Evolutionary conservation across 345 rosid species (phyloP).

Genomic region (Salix arbutifolia): DNA sequence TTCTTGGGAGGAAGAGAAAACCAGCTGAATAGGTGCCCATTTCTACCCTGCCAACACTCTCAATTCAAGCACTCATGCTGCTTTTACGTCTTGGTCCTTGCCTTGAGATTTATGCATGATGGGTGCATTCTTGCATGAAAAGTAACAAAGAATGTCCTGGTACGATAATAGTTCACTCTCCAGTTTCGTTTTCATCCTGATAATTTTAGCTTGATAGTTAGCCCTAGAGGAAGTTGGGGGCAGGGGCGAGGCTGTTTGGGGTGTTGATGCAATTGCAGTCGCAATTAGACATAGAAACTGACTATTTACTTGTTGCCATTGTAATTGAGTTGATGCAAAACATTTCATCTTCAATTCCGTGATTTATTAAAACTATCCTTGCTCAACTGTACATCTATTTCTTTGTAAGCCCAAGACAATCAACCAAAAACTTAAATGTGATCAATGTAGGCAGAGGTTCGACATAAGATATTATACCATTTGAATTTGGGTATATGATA

Average conservation of each 20-base stretch:
- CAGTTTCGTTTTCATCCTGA: not conserved
- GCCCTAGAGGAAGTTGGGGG: not conserved
- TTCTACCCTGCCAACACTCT: not conserved
- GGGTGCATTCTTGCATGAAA: not conserved
- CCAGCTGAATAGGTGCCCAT: constrained; percentile 29
- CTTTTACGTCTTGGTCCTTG: not conserved
- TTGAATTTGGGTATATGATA: not conserved
- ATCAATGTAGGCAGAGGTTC: not conserved
- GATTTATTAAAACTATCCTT: not conserved
- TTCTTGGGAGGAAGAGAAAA: constrained; percentile 81
- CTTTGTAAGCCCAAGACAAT: not conserved
- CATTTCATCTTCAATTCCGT: not conserved
- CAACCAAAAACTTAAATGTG: not conserved
- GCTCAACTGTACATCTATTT: not conserved
- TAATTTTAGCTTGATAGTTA: not conserved
- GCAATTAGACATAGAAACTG: not conserved
- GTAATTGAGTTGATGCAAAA: not conserved
- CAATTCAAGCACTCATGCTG: not conserved
- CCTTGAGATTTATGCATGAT: not conserved
- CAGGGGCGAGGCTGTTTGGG: not conserved
- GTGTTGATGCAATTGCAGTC: not conserved
- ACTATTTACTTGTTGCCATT: not conserved
- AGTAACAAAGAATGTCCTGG: not conserved
- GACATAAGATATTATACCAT: not conserved
- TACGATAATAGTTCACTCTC: not conserved